Percentiles rank a stretch among this genome's conserved stretches.
These are phyloP conservation scores for Claviceps spartinae DNA, from an alignment of 2,329 filamentous ascomycete species.

Conservation along the genomic window DNA sequence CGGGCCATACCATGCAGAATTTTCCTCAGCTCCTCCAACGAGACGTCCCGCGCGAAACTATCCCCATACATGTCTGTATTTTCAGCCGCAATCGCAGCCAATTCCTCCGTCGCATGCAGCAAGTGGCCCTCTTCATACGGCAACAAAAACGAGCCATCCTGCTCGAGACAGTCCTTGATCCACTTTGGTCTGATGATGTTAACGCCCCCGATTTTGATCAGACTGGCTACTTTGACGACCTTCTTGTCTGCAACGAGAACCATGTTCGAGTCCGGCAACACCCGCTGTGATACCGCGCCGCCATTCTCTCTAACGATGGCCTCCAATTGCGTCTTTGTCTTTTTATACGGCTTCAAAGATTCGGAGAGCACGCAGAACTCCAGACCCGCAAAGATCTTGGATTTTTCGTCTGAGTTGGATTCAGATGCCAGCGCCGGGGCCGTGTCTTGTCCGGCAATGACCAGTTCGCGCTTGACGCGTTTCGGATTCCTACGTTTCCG, in stretches of 20 bases:
- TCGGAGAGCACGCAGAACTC: slow-evolving; percentile 79
- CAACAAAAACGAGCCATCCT: slow-evolving; percentile 44
- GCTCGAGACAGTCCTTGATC: slow-evolving; percentile 69
- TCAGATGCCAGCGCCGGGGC: slow-evolving; percentile 11
- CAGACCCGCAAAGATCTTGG: slow-evolving; percentile 58
- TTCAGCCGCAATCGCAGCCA: slow-evolving; percentile 37
- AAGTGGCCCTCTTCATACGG: slow-evolving; percentile 51
- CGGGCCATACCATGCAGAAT: slow-evolving; percentile 38
- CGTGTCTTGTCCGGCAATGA: slow-evolving; percentile 56
- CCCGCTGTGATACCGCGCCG: slow-evolving; percentile 63
- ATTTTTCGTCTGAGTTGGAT: slow-evolving; percentile 25
- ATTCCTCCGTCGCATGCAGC: slow-evolving; percentile 49
- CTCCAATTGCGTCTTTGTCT: slow-evolving; percentile 67
- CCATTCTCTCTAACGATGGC: slow-evolving; percentile 71
- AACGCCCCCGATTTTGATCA: slow-evolving; percentile 57
- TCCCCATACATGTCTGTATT: slow-evolving; percentile 71
- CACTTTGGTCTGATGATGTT: slow-evolving; percentile 70
- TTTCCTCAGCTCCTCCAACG: slow-evolving; percentile 45
- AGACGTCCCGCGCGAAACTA: slow-evolving; percentile 63
- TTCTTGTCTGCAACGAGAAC: slow-evolving; percentile 70
- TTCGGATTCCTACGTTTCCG: slow-evolving; percentile 40
- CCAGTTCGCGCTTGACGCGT: slow-evolving; percentile 53
- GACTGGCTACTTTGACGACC: slow-evolving; percentile 66
- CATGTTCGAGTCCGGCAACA: slow-evolving; percentile 46
- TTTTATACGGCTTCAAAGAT: slow-evolving; percentile 53